Evolutionary conservation across 441 rosid species (phyloP).

Genomic region (Adansonia rubrostipa): DNA sequence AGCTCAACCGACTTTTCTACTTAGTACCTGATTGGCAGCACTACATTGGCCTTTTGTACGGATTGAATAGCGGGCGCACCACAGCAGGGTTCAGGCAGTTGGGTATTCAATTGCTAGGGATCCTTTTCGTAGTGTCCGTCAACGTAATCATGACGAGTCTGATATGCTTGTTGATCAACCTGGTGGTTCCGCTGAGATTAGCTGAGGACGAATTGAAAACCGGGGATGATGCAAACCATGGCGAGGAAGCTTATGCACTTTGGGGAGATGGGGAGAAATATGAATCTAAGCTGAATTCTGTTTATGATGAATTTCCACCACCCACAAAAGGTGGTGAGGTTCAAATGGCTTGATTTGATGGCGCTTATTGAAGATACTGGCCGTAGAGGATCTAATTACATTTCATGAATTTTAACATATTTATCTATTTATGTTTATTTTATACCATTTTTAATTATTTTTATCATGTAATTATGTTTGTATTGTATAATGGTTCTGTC

Average conservation of each 20-base stretch:
- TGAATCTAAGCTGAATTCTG: conserved; percentile 43
- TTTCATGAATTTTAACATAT: too few relatives aligned
- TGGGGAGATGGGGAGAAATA: conserved; percentile 57
- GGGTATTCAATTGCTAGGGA: conserved; percentile 48
- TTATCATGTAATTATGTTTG: too few relatives aligned
- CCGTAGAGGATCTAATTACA: not conserved
- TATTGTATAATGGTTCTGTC: too few relatives aligned
- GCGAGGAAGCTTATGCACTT: conserved; percentile 50
- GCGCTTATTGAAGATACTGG: not conserved
- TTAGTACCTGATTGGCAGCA: conserved; percentile 41
- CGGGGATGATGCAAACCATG: conserved; percentile 55
- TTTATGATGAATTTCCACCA: conserved; percentile 41
- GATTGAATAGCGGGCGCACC: conserved; percentile 29
- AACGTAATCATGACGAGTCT: conserved; percentile 43
- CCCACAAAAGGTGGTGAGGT: conserved; percentile 32
- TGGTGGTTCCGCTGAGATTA: conserved; percentile 48
- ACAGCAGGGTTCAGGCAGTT: conserved; percentile 52
- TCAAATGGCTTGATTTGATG: conserved; percentile 43
- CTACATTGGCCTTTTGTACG: conserved; percentile 45
- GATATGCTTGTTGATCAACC: conserved; percentile 43
- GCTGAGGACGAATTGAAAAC: conserved; percentile 44
- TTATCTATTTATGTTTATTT: too few relatives aligned
- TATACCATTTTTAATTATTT: too few relatives aligned
- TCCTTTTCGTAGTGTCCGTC: conserved; percentile 32
- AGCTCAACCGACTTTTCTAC: conserved; percentile 50